These are phyloP conservation scores for Aureobasidium musti DNA, from an alignment of 2,329 filamentous ascomycete genomes.

Conservation along the genomic window DNA sequence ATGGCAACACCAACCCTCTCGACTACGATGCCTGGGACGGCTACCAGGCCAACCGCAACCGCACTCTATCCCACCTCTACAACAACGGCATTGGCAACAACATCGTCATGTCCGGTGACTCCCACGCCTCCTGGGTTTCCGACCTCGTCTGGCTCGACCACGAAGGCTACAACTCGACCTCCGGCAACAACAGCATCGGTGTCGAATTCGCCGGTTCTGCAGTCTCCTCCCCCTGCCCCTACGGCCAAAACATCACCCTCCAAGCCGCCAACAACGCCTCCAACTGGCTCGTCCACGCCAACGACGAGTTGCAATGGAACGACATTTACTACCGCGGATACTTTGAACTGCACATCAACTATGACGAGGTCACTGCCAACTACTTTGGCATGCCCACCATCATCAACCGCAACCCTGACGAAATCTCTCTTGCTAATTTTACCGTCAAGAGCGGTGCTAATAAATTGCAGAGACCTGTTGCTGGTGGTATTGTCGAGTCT, in stretches of 20 bases:
- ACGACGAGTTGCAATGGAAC: slow-evolving; percentile 70
- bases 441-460: slow-evolving; percentile 66
- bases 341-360: slow-evolving; percentile 63
- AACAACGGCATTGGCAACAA: slow-evolving; percentile 71
- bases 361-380: slow-evolving; percentile 60
- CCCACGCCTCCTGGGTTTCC: slow-evolving; percentile 62
- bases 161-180: slow-evolving; percentile 38
- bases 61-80: slow-evolving; percentile 67
- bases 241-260: slow-evolving; percentile 60
- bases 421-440: slow-evolving; percentile 69
- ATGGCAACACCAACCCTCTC: slow-evolving; percentile 48
- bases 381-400: slow-evolving; percentile 67
- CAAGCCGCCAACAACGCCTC: slow-evolving; percentile 53
- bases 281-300: slow-evolving; percentile 52
- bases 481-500: slow-evolving; percentile 55
- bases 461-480: slow-evolving; percentile 55
- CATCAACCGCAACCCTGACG: slow-evolving; percentile 60
- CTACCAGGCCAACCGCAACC: slow-evolving; percentile 69
- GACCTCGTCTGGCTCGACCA: slow-evolving; percentile 51
- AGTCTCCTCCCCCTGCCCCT: slow-evolving; percentile 58
- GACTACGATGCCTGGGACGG: slow-evolving; percentile 66
- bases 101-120: slow-evolving; percentile 71
- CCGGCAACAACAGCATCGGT: slow-evolving; percentile 48
- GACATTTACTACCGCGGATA: slow-evolving; percentile 75
- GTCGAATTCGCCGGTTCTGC: slow-evolving; percentile 64